A percentile compares a stretch with the other conserved stretches of the same genome.
phyloP scores from a whole-genome alignment of 352 stramenopile genomes.

The Phytophthora syringae region DNA sequence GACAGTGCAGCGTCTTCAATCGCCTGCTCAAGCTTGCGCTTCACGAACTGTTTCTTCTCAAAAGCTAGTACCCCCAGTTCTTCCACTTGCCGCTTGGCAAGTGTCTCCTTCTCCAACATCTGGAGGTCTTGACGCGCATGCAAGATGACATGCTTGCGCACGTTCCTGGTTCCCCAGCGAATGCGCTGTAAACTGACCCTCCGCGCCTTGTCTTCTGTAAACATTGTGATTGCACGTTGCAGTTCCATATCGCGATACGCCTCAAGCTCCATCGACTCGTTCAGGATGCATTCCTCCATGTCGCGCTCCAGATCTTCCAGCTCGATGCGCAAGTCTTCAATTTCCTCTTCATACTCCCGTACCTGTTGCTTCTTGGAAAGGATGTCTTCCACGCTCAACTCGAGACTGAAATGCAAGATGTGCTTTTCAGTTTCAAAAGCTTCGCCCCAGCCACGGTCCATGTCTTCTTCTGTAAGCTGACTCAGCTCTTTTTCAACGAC shows the following conservation, averaged over 20 bases:
- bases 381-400: constrained; percentile 85
- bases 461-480: constrained; percentile 67
- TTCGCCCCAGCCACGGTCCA: constrained; percentile 80
- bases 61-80: constrained; percentile 67
- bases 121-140: constrained; percentile 49
- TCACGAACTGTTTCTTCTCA: constrained; percentile 56
- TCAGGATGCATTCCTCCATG: constrained; percentile 67
- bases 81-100: constrained; percentile 49
- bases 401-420: constrained; percentile 66
- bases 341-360: constrained; percentile 72
- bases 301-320: constrained; percentile 85
- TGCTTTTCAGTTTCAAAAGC: constrained; percentile 83
- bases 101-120: constrained; percentile 38
- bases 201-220: constrained; percentile 41
- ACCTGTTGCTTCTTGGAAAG: constrained; percentile 63
- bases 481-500: constrained; percentile 76
- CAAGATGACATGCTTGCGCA: constrained; percentile 60
- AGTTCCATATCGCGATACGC: constrained; percentile 66
- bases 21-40: constrained; percentile 52
- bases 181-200: constrained; percentile 64
- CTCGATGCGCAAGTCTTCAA: constrained; percentile 74
- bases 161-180: constrained; percentile 67
- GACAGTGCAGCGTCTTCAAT: constrained; percentile 49
- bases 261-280: constrained; percentile 73
- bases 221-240: constrained; percentile 47